Base-by-base conservation (phyloP, 495 filamentous ascomycete species). In the Trichocladium uniseriatum region DNA sequence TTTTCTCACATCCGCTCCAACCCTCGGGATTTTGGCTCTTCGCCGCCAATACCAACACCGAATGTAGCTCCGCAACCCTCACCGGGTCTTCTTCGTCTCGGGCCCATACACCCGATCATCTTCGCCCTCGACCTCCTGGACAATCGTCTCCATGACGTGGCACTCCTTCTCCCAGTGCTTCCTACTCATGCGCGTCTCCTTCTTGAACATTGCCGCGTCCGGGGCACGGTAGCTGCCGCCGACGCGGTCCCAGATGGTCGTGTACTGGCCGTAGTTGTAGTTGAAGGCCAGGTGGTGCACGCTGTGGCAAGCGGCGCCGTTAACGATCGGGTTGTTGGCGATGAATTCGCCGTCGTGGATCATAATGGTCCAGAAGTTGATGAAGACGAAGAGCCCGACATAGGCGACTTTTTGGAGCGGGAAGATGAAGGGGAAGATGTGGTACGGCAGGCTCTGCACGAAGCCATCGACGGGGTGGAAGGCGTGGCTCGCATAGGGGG, bases 281-380 rank as follows among this genome's bases (percentile, higher is more conserved):
- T 94, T 94, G 80, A 97, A 97, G 68, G 94, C 94, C n/a, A 94
- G 69, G 63, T 97, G 91, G 66, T 97, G 89, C 11, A 63, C 40
- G 32, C 52, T 56, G 68, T 97, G 91, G 72, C 91, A 97, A 29
- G 91, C 91, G 18, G 91, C 91, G 35, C 91, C 91, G 66, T 97
- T 97, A 59, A 96, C 82, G 52, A 96, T 67, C 6, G 86, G 83
- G 62, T 81, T 84, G 66, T 95, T 86, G 60, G 89, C 82, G 22
- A 91, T 79, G 59, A 95, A 97, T 76, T 97, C 92, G 54, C 91
- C 91, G 56, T 97, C 92, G 66, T 97, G 91, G 63, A 97, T 97
- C 71, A 95, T 78, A 56, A 97, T 86, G 31, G 91, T 95, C 92
- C 91, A 97, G 66, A 95, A 78, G 64, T 97, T 95, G 71, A 96